phyloP scores from a whole-genome alignment of 805 yeast genomes.

The Lipomyces chichibuensis region DNA sequence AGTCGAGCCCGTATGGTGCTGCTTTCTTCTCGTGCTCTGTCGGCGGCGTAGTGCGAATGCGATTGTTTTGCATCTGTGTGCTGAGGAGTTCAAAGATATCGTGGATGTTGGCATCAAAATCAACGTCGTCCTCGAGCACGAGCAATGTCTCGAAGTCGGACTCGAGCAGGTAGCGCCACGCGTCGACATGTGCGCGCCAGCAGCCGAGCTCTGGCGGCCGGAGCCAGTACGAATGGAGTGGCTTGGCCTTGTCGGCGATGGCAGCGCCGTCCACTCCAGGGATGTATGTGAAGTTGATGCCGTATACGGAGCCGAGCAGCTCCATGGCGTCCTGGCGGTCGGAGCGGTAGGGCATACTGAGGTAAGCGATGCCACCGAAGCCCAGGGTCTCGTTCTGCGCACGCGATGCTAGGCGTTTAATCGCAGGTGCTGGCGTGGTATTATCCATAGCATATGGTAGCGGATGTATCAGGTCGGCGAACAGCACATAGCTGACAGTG shows the following conservation, averaged over 20 bases:
- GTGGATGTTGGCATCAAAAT: conserved; percentile 25
- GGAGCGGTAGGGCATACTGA: conserved; percentile 25
- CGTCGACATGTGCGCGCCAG: conserved; percentile 31
- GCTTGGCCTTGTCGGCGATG: conserved; percentile 18
- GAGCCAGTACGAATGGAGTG: conserved; percentile 11
- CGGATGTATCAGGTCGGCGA: not conserved
- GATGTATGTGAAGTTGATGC: conserved; percentile 16
- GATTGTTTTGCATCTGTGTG: conserved; percentile 23
- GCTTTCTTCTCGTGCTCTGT: conserved; percentile 18
- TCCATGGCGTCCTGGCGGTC: conserved; percentile 29
- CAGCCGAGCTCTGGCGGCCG: conserved; percentile 25
- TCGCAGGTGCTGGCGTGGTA: not conserved
- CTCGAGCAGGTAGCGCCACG: conserved; percentile 24
- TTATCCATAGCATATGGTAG: not conserved
- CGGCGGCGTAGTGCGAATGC: conserved; percentile 16
- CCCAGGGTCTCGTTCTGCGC: conserved; percentile 26
- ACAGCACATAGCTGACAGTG: not conserved
- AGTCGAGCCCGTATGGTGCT: conserved; percentile 29
- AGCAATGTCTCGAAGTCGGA: conserved; percentile 20
- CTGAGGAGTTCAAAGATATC: conserved; percentile 18
- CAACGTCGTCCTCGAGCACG: conserved; percentile 28
- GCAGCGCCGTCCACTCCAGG: conserved; percentile 21
- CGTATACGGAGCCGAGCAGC: conserved; percentile 17
- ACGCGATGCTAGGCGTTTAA: not conserved
- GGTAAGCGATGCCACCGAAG: conserved; percentile 24